Base-by-base conservation (phyloP, 208 protist genomes). In the Trypanosoma lewisi region DNA sequence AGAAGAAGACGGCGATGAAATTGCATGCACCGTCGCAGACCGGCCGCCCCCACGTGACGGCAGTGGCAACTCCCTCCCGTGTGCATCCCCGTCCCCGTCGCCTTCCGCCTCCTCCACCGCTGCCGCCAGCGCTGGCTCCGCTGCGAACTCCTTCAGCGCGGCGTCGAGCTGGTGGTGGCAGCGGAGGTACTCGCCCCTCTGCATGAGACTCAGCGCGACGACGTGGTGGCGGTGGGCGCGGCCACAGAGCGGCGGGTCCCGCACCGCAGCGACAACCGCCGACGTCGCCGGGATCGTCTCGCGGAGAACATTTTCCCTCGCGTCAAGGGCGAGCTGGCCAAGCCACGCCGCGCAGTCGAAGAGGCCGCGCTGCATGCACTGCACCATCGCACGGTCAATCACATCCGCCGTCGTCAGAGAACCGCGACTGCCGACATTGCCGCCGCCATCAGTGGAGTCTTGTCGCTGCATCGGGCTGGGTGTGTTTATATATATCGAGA, bases 161-260 rank as follows among this genome's bases (percentile, higher is more conserved):
- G 67, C 72, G 9, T 51, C 75, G 27, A 93, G 68, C 8, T 85
- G 68, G 33, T 75, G 67, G 36, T 93, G 80, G 63, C 87, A 94
- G 45, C 87, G 83, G 42, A 85, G 81, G 61, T 80, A 91, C 58
- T 94, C 87, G 0, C 79, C 75, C 25, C 84, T 83, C 8, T 63
- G 63, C 36, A 91, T 77, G 23, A 91, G 71, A 19, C 68, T 73
- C 7, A 87, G 63, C 27, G 79, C 83, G 4, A 89, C 48, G n/a
- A 73, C 69, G 47, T 87, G 82, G 34, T 85, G 73, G 4, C 77
- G 70, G 41, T 70, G 75, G 45, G 56, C 63, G 8, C 67, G 74
- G 28, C 57, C 48, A 19, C 36, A 53, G 7, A 73, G 33, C 9
- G 54, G 55, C 1, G 69, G 51, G 30, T 64, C 57, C 49, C 58